Base-by-base conservation (phyloP, 345 rosid genomes). In the Gossypium mustelinum region DNA sequence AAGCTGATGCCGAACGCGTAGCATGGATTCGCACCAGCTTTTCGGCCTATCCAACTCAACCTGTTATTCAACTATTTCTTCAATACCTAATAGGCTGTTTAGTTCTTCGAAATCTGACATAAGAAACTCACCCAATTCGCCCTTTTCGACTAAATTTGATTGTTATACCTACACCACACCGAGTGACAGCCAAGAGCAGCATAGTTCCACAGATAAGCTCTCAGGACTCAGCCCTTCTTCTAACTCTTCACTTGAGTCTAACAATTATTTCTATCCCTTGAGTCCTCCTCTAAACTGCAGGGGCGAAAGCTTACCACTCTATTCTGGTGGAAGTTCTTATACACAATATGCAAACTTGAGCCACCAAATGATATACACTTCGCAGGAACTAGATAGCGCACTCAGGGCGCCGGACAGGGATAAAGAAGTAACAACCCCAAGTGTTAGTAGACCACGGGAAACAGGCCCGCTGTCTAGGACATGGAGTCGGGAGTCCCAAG, bases 181-280 rank as follows among this genome's bases (percentile, higher is more conserved):
- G 79, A 86, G 89, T 69, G 89, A 82, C 72, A 83, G 81, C 75
- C 89, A 59, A 79, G 90, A 85, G 77, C 81, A 80, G 75, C 79
- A 71, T 70, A 83, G 88, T 85, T 76, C 88, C 29, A 39, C 88
- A 0, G 82, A 84, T 47, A 82, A 85, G 80, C 73, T 77, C 29
- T 85, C 91, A 29, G 85, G 82, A 61, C 78, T 79, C 61, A 84
- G 87, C 74, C 82, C 84, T 78, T 86, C 90, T 73, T 68, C 81
- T 29, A 82, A 84, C 77, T 90, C 85, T 69, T 74, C 87, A 0
- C 70, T 79, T 7, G 84, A 81, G 75, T 84, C 85, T 34, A 82
- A 45, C 72, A 56, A 74, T 78, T 73, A 77, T 75, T 55, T 77
- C 62, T 74, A 78, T 66, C 61, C 56, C 68, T 78, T 68, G 22